Conservation (phyloP, 306 rosid species). For the Prunus armeniaca region DNA sequence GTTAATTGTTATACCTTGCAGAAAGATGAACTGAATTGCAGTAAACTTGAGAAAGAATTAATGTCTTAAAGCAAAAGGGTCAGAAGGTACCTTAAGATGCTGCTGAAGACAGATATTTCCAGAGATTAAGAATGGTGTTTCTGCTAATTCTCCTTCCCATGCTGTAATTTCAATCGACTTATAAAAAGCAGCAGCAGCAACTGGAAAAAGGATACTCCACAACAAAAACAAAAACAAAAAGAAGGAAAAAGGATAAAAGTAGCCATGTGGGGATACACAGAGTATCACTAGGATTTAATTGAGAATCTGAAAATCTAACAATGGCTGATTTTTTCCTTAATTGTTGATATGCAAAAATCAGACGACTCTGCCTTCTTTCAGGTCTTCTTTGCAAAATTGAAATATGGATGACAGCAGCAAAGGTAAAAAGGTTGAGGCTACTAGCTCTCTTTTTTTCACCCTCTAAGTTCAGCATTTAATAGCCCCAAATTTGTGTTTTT, state of each 20-base stretch:
- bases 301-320: conserved; percentile 23
- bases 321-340: conserved; percentile 31
- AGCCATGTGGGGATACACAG: conserved; percentile 10
- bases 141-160: background rate
- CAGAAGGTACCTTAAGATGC: background rate
- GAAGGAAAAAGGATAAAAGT: background rate
- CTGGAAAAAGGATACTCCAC: conserved; percentile 7
- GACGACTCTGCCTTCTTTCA: conserved; percentile 1
- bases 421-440: background rate
- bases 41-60: background rate
- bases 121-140: background rate
- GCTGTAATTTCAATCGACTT: background rate
- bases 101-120: background rate
- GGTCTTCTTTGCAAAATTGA: background rate
- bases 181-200: background rate
- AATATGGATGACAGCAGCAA: conserved; percentile 2
- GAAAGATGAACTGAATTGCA: background rate
- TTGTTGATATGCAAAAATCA: conserved; percentile 12
- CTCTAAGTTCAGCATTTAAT: too few species aligned
- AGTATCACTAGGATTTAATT: conserved; percentile 23
- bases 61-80: background rate
- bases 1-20: background rate
- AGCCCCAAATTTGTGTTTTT: background rate
- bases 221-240: background rate
- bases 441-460: background rate